Percentiles rank a stretch among this genome's conserved stretches.
Evolutionary conservation across 306 rosid species (phyloP).

Genomic region (Casuarina equisetifolia): DNA sequence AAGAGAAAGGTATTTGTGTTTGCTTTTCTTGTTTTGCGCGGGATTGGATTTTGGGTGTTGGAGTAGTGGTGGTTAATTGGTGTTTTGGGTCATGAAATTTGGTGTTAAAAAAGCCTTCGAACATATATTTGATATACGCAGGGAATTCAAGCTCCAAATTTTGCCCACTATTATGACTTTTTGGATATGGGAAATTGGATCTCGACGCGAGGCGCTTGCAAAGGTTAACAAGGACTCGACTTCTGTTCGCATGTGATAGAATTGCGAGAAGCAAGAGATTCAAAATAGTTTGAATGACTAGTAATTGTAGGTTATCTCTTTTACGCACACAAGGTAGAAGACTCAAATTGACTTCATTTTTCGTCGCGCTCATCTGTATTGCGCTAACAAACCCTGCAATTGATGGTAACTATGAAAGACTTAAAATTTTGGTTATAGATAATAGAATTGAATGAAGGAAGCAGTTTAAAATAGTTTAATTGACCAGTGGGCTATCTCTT

Average conservation of each 20-base stretch:
- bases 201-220: not conserved
- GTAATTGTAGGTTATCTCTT: not conserved
- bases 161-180: not conserved
- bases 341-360: not conserved
- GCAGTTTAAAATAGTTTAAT: no score
- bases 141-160: not conserved
- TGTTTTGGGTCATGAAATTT: not conserved
- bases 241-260: no score
- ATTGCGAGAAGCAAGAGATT: not conserved
- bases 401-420: no score
- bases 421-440: no score
- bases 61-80: not conserved
- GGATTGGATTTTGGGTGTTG: not conserved
- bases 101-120: not conserved
- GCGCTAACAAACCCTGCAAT: no score
- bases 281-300: not conserved
- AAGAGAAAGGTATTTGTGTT: conserved; percentile 41
- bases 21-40: not conserved
- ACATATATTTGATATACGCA: not conserved
- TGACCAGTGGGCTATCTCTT: no score
- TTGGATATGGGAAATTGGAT: conserved; percentile 3
- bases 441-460: no score
- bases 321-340: not conserved
- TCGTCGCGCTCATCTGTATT: not conserved
- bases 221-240: not conserved